Percentiles rank a stretch among this genome's conserved stretches.
These are phyloP conservation scores for Coccinonectria pachysandricola DNA, from an alignment of 2,329 filamentous ascomycete genomes.

Conservation along the genomic window DNA sequence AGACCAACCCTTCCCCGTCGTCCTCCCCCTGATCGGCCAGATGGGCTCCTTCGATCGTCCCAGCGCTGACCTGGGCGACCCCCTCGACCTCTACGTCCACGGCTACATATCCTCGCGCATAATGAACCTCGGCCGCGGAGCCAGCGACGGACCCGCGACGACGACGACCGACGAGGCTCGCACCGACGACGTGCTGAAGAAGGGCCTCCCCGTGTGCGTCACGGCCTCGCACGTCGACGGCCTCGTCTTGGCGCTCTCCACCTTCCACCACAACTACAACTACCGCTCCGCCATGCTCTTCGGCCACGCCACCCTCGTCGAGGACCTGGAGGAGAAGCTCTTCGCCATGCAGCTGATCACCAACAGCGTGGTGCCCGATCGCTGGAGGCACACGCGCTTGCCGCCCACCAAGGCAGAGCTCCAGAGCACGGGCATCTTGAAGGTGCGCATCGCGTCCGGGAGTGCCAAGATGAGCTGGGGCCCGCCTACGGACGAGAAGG, in stretches of 20 bases:
- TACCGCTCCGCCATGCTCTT: slow-evolving; percentile 2
- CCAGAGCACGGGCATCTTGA: slow-evolving; percentile 1
- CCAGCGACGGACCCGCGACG: too few relatives aligned
- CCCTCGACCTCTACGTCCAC: slow-evolving; percentile 1
- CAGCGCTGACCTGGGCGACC: slow-evolving; percentile 1
- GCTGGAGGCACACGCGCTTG: not conserved
- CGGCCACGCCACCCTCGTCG: slow-evolving; percentile 1
- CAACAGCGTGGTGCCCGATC: slow-evolving; percentile 1
- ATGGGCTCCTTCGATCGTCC: slow-evolving; percentile 1
- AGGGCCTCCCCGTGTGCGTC: slow-evolving; percentile 1
- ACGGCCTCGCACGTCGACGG: slow-evolving; percentile 1
- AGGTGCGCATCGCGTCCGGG: slow-evolving; percentile 1
- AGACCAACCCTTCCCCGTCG: not conserved
- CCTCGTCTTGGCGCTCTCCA: slow-evolving; percentile 1
- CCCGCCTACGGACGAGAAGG: slow-evolving; percentile 1
- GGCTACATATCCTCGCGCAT: slow-evolving; percentile 1
- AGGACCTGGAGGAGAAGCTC: slow-evolving; percentile 1
- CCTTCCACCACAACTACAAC: slow-evolving; percentile 1
- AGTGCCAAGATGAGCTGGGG: slow-evolving; percentile 1
- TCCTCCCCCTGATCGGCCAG: slow-evolving; percentile 1
- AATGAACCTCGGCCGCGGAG: too few relatives aligned
- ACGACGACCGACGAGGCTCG: slow-evolving; percentile 1
- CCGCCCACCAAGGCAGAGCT: slow-evolving; percentile 1
- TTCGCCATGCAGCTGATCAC: slow-evolving; percentile 1
- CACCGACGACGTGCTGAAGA: not conserved